Conservation (phyloP, 805 yeast species). For the Candida hungchunana region DNA sequence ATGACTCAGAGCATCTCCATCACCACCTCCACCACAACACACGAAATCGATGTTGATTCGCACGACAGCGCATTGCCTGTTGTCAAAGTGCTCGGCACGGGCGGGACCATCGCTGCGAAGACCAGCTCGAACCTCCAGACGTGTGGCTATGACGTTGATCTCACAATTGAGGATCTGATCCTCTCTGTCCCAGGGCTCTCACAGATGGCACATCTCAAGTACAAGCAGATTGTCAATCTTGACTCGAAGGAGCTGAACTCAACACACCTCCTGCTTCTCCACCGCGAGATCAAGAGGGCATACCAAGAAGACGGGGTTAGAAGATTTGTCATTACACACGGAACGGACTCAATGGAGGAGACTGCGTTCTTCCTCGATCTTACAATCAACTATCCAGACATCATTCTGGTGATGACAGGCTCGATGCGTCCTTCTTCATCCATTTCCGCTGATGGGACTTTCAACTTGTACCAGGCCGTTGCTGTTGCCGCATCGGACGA, state of each 20-base stretch:
- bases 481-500: constrained; percentile 52
- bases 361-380: constrained; percentile 62
- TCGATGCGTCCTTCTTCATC: constrained; percentile 74
- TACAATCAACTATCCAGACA: constrained; percentile 37
- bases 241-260: constrained; percentile 60
- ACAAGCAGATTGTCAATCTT: constrained; percentile 58
- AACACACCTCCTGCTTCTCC: constrained; percentile 40
- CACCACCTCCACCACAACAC: constrained; percentile 23
- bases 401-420: constrained; percentile 67
- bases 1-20: constrained; percentile 19
- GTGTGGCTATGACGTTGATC: constrained; percentile 52
- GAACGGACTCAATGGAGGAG: constrained; percentile 67
- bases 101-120: constrained; percentile 58
- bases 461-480: constrained; percentile 68
- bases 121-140: constrained; percentile 44
- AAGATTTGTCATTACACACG: constrained; percentile 66
- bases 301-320: constrained; percentile 41
- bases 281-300: constrained; percentile 43
- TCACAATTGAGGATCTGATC: constrained; percentile 50
- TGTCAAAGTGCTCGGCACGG: constrained; percentile 53
- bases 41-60: constrained; percentile 26
- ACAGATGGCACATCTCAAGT: constrained; percentile 51
- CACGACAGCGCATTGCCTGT: constrained; percentile 22
- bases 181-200: constrained; percentile 57
- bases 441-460: constrained; percentile 68